phyloP scores from a whole-genome alignment of 2,329 filamentous ascomycete genomes.

The Acrocalymma vagum region DNA sequence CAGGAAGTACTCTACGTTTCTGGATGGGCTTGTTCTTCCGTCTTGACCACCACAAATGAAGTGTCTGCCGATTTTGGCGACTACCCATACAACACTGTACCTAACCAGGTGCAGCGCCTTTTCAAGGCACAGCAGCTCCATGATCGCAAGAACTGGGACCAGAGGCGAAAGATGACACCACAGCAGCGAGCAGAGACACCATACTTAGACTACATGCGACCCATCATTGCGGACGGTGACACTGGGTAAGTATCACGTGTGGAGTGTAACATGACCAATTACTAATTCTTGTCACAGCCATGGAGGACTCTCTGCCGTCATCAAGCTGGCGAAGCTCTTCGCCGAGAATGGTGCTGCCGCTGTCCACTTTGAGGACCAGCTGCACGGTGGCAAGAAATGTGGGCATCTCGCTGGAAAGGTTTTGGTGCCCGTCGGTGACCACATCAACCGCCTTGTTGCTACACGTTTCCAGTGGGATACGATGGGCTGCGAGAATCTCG shows the following conservation, averaged over 20 bases:
- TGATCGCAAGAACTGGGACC: conserved; percentile 94
- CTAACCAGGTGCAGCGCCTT: conserved; percentile 94
- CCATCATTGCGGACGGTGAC: conserved; percentile 95
- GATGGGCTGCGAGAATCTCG: conserved; percentile 94
- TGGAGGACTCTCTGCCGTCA: conserved; percentile 88
- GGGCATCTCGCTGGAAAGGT: conserved; percentile 97
- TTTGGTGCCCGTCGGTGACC: conserved; percentile 89
- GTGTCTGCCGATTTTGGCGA: conserved; percentile 98
- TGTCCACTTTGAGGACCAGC: conserved; percentile 97
- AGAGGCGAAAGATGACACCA: conserved; percentile 77
- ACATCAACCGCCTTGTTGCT: conserved; percentile 93
- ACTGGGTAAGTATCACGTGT: conserved; percentile 69
- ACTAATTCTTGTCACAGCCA: conserved; percentile 64
- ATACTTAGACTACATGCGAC: conserved; percentile 90
- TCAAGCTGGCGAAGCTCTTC: conserved; percentile 97
- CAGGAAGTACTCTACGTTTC: conserved; percentile 97
- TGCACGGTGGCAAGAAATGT: conserved; percentile 98
- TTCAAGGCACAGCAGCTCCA: conserved; percentile 98
- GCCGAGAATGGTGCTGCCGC: conserved; percentile 96
- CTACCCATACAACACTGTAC: conserved; percentile 98
- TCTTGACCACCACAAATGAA: conserved; percentile 93
- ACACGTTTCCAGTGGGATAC: conserved; percentile 97
- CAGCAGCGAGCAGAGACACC: conserved; percentile 78
- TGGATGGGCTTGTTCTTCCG: conserved; percentile 95
- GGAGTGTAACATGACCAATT: accelerated